phyloP scores from a whole-genome alignment of 108 stramenopile genomes.

The Asterionellopsis glacialis region DNA sequence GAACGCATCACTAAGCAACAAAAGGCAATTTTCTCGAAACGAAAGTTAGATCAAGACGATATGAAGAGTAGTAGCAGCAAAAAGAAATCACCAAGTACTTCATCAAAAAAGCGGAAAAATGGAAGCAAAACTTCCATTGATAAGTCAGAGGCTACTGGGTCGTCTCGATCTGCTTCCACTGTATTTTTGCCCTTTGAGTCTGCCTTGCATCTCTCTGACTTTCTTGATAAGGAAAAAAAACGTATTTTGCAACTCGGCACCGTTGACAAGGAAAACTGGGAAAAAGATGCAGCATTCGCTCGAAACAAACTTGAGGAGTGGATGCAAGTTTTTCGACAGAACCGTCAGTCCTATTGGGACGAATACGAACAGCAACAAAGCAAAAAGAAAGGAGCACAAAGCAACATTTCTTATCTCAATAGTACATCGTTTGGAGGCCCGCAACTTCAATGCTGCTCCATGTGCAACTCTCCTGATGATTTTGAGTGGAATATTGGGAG shows the following conservation, averaged over 20 bases:
- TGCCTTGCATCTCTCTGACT: neutral
- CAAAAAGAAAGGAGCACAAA: neutral
- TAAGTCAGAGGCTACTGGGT: neutral
- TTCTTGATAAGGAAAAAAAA: neutral
- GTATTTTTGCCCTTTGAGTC: neutral
- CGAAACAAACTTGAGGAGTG: slow-evolving; percentile 5
- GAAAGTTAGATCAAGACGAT: neutral
- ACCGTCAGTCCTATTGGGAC: slow-evolving; percentile 3
- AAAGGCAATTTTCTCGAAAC: neutral
- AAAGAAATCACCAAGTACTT: neutral
- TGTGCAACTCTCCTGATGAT: too few relatives aligned
- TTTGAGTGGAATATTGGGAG: neutral
- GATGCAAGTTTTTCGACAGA: slow-evolving; percentile 6
- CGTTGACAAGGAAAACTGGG: neutral
- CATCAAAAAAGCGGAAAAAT: slow-evolving; percentile 3
- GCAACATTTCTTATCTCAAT: neutral
- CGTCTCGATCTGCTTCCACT: neutral
- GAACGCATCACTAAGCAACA: slow-evolving; percentile 6
- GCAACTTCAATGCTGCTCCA: too few relatives aligned
- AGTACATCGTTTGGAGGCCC: too few relatives aligned
- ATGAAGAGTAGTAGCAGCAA: neutral
- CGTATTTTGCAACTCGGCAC: neutral
- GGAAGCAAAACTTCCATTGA: neutral
- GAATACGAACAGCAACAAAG: neutral
- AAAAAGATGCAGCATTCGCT: slow-evolving; percentile 5